A percentile compares a stretch with the other conserved stretches of the same genome.
phyloP scores from a whole-genome alignment of 768 basidiomycete species.

The Russula sp. region DNA sequence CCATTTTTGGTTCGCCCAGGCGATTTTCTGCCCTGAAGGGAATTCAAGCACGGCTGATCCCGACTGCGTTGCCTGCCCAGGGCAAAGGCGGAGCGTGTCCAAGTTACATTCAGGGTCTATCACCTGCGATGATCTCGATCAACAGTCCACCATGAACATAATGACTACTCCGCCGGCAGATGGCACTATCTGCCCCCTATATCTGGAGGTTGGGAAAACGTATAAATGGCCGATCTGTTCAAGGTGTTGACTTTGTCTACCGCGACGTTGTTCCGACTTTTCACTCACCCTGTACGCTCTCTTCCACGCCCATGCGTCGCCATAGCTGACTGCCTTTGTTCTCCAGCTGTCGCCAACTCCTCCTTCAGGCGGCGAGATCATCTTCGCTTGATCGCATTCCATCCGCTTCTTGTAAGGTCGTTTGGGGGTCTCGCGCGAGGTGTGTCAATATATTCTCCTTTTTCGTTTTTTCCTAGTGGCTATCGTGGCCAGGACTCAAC shows the following conservation, averaged over 20 bases:
- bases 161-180: neutral
- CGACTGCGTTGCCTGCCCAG: neutral
- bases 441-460: constrained; percentile 16
- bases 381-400: constrained; percentile 33
- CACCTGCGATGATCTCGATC: neutral
- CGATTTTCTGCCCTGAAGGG: neutral
- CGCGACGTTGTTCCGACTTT: neutral
- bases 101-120: neutral
- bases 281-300: constrained; percentile 14
- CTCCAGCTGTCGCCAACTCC: constrained; percentile 13
- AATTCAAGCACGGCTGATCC: neutral
- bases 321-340: neutral
- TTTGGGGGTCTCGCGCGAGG: constrained; percentile 33
- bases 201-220: constrained; percentile 9
- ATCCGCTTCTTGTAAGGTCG: constrained; percentile 40
- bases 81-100: neutral
- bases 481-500: neutral
- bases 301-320: neutral
- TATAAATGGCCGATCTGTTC: constrained; percentile 2
- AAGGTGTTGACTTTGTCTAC: neutral
- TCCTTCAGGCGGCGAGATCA: constrained; percentile 28
- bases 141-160: neutral
- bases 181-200: neutral
- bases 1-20: neutral
- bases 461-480: neutral